These are phyloP conservation scores for Galerina sulciceps DNA, from an alignment of 768 basidiomycete species.

Conservation along the genomic window DNA sequence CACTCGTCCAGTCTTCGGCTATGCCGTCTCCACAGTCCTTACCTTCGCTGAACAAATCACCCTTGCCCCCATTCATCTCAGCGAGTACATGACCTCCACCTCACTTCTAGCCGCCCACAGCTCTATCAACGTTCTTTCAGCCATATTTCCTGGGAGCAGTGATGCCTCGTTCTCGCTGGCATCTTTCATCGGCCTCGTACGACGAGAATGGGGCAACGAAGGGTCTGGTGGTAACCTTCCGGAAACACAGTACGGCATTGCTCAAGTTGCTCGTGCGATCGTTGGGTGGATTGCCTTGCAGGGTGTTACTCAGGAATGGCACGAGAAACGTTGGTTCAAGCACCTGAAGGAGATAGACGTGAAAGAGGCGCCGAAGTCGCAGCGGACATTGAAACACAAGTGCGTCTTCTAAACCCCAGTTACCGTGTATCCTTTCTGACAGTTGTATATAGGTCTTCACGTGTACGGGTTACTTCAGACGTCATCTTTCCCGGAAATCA, in stretches of 20 bases:
- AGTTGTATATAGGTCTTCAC: conserved; percentile 45
- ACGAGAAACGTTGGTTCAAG: conserved; percentile 72
- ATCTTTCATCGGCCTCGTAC: conserved; percentile 81
- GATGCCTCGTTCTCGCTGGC: conserved; percentile 83
- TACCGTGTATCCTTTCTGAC: conserved; percentile 2
- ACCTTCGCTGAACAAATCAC: conserved; percentile 72
- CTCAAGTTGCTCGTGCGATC: conserved; percentile 69
- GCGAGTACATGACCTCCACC: conserved; percentile 78
- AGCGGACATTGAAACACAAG: conserved; percentile 37
- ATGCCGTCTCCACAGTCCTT: conserved; percentile 63
- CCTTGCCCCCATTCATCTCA: conserved; percentile 74
- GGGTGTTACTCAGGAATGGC: conserved; percentile 80
- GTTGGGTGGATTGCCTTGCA: conserved; percentile 84
- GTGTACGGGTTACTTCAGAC: conserved; percentile 74
- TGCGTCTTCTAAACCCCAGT: conserved; percentile 17
- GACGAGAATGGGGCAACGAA: conserved; percentile 62
- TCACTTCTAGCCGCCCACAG: conserved; percentile 75
- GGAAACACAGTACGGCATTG: conserved; percentile 62
- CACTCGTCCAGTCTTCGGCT: conserved; percentile 59
- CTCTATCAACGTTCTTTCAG: conserved; percentile 74
- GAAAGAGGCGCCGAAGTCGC: conserved; percentile 43
- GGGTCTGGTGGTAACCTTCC: conserved; percentile 59
- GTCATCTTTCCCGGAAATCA: conserved; percentile 67
- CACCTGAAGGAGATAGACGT: conserved; percentile 70
- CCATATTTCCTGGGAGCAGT: conserved; percentile 74